Evolutionary conservation across 495 filamentous ascomycete genomes (phyloP).

Genomic region (Lepidopterella palustris): DNA sequence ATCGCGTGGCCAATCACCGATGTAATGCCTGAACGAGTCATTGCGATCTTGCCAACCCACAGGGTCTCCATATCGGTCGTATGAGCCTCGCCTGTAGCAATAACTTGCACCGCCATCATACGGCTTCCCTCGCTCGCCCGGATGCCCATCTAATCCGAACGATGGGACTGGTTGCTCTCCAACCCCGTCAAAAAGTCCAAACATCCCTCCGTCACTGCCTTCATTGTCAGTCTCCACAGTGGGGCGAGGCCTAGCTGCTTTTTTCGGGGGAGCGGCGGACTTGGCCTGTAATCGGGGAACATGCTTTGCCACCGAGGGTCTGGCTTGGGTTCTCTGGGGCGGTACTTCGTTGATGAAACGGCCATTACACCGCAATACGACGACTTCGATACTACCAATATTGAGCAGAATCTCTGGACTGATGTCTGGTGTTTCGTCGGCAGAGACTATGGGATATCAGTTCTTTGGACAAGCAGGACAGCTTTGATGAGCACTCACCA

Average conservation of each 20-base stretch:
- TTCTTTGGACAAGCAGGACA: background rate
- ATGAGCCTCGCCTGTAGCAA: background rate
- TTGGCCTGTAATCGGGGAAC: background rate
- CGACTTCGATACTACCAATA: conserved; percentile 45
- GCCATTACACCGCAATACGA: conserved; percentile 39
- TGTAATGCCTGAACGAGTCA: background rate
- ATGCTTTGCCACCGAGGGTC: background rate
- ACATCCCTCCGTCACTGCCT: conserved; percentile 8
- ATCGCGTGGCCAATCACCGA: background rate
- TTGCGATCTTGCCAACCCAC: background rate
- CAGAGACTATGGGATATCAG: conserved; percentile 3
- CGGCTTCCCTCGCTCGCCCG: background rate
- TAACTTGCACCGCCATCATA: background rate
- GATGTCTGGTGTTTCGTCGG: conserved; percentile 27
- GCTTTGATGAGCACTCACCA: conserved; percentile 35
- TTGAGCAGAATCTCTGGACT: conserved; percentile 34
- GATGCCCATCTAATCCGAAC: conserved; percentile 4
- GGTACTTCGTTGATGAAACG: background rate
- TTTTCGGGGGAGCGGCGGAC: conserved; percentile 3
- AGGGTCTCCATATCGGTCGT: background rate
- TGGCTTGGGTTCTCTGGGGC: background rate
- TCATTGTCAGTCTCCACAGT: background rate
- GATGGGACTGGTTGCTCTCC: background rate
- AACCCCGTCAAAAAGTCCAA: conserved; percentile 25
- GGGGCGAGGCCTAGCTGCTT: background rate